Evolutionary conservation across 2,329 filamentous ascomycete species (phyloP).

Genomic region (Grosmannia serpens): DNA sequence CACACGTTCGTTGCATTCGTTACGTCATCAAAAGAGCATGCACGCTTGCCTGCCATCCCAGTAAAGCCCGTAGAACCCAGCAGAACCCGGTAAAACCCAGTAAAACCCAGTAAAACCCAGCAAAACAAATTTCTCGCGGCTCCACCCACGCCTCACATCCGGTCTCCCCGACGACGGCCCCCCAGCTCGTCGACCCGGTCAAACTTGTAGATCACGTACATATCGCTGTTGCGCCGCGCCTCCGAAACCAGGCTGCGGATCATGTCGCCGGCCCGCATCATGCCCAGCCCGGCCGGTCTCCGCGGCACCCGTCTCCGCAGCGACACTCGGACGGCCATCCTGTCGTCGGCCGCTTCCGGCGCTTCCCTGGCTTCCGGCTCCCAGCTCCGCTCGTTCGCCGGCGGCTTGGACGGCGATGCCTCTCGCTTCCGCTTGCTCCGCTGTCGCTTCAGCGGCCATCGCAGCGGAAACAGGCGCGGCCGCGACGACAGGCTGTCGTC

Average conservation of each 20-base stretch:
- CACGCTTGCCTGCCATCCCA: too few species aligned
- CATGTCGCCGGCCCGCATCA: background rate
- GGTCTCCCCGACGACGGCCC: conserved; percentile 5
- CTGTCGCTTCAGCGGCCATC: background rate
- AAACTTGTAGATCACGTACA: conserved; percentile 10
- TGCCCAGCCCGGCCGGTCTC: background rate
- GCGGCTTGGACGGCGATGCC: background rate
- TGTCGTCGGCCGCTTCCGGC: background rate
- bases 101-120: background rate
- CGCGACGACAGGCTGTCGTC: background rate
- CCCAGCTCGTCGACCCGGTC: conserved; percentile 11
- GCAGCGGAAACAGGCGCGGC: background rate
- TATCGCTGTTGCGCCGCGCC: background rate
- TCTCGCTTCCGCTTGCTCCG: conserved; percentile 1
- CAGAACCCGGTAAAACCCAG: background rate
- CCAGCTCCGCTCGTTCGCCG: background rate
- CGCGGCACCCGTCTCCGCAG: background rate
- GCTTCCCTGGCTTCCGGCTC: background rate
- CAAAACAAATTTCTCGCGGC: background rate
- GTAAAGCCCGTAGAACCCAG: background rate
- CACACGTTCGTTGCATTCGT: too few species aligned
- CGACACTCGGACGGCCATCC: background rate
- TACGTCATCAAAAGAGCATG: too few species aligned
- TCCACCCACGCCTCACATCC: background rate
- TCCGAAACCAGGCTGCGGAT: background rate